Conservation (phyloP, 495 filamentous ascomycete genomes). For the Podospora didyma region DNA sequence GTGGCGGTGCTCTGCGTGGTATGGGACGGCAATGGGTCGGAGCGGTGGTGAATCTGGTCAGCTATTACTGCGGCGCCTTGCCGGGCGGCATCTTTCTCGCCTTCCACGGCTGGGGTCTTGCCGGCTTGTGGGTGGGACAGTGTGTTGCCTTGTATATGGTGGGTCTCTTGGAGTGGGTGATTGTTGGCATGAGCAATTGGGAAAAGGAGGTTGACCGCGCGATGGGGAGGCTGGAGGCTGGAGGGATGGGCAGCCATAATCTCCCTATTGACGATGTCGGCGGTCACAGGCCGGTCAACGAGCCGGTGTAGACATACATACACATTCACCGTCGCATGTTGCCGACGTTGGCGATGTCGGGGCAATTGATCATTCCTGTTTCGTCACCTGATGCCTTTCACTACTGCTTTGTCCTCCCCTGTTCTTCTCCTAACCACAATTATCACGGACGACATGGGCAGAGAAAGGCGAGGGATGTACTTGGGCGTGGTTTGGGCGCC, state of each 20-base stretch:
- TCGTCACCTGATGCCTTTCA: too few species aligned
- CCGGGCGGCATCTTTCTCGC: slow-evolving; percentile 83
- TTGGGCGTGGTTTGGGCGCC: too few species aligned
- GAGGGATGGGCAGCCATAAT: slow-evolving; percentile 19
- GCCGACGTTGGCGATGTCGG: not conserved
- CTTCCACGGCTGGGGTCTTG: slow-evolving; percentile 84
- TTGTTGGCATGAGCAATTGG: slow-evolving; percentile 78
- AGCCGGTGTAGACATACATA: slow-evolving; percentile 6
- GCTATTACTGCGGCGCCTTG: slow-evolving; percentile 82
- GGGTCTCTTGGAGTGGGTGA: slow-evolving; percentile 72
- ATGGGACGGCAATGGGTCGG: slow-evolving; percentile 90
- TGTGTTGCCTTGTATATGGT: slow-evolving; percentile 87
- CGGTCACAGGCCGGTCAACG: slow-evolving; percentile 1
- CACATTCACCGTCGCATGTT: too few species aligned
- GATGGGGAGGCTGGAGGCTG: slow-evolving; percentile 69
- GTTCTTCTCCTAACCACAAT: not conserved
- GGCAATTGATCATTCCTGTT: too few species aligned
- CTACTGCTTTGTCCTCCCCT: too few species aligned
- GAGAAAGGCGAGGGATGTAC: not conserved
- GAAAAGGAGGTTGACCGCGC: slow-evolving; percentile 71
- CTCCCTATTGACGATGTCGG: slow-evolving; percentile 1
- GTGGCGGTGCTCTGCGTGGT: slow-evolving; percentile 75
- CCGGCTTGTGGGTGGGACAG: slow-evolving; percentile 83
- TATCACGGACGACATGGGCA: not conserved
- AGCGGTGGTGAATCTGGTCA: slow-evolving; percentile 82